These are phyloP conservation scores for Umbelopsis sp. DNA, from an alignment of 192 early-diverging fungal genomes.

Conservation along the genomic window DNA sequence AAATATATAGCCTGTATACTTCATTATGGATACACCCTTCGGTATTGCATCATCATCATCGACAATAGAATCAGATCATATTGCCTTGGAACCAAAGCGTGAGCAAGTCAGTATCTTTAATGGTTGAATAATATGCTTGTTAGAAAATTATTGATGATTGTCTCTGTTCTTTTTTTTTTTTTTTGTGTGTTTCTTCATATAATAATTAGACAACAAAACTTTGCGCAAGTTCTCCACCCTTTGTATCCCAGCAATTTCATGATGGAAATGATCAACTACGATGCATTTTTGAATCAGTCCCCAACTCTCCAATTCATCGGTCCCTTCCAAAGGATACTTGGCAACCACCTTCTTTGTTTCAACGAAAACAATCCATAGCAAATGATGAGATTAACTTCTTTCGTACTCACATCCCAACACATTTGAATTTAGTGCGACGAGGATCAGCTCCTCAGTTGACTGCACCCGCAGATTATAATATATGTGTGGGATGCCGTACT, in stretches of 20 bases:
- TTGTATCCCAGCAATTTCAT: background rate
- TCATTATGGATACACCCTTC: background rate
- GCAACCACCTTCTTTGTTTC: background rate
- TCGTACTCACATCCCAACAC: background rate
- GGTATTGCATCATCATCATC: background rate
- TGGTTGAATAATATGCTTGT: background rate
- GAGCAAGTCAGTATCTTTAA: background rate
- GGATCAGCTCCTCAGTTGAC: constrained; percentile 12
- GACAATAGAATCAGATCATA: background rate
- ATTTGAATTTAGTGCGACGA: constrained; percentile 5
- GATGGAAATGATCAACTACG: background rate
- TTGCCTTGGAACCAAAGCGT: background rate
- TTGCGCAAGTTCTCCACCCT: background rate
- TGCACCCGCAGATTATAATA: background rate
- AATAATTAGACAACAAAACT: background rate
- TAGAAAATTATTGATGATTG: background rate
- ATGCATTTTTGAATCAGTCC: constrained; percentile 7
- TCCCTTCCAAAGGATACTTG: background rate
- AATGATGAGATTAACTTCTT: background rate
- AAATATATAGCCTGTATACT: background rate
- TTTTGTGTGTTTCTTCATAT: no score
- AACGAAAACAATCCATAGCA: constrained; percentile 1
- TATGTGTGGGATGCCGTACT: background rate
- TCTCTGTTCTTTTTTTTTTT: background rate
- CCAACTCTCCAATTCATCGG: background rate